Evolutionary conservation across 1,139 yeast species (phyloP).

Genomic region (Hansenula sp.): DNA sequence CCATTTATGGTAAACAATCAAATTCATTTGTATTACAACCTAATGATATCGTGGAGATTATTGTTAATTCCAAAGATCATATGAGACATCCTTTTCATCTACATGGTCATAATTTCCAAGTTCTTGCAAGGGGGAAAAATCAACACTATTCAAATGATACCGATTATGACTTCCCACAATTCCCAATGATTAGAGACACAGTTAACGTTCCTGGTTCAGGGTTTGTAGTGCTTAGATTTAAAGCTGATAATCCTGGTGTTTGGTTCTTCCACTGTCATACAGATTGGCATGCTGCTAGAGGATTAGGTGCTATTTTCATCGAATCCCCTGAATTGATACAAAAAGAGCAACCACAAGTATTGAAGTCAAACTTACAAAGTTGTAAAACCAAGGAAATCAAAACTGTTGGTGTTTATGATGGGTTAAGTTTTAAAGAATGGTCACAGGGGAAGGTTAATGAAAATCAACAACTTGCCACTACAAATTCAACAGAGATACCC

Average conservation of each 20-base stretch:
- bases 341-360: conserved; percentile 41
- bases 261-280: conserved; percentile 85
- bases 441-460: background rate
- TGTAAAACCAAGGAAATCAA: conserved; percentile 52
- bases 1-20: conserved; percentile 52
- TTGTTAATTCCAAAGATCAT: conserved; percentile 71
- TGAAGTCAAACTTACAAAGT: conserved; percentile 47
- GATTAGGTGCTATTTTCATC: conserved; percentile 51
- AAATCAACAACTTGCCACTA: background rate
- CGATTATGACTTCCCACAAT: conserved; percentile 42
- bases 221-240: conserved; percentile 53
- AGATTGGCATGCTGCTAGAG: conserved; percentile 76
- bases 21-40: conserved; percentile 45
- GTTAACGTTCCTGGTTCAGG: conserved; percentile 57
- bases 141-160: conserved; percentile 38
- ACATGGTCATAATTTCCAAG: conserved; percentile 84
- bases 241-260: conserved; percentile 69
- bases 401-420: conserved; percentile 42
- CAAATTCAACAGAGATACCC: background rate
- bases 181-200: conserved; percentile 65
- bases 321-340: conserved; percentile 58
- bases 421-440: background rate
- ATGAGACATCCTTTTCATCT: conserved; percentile 93
- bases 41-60: conserved; percentile 62
- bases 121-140: conserved; percentile 51